A percentile compares a stretch with the other conserved stretches of the same genome.
Conservation (phyloP, 192 early-diverging fungal species). For the Linnemannia exigua region DNA sequence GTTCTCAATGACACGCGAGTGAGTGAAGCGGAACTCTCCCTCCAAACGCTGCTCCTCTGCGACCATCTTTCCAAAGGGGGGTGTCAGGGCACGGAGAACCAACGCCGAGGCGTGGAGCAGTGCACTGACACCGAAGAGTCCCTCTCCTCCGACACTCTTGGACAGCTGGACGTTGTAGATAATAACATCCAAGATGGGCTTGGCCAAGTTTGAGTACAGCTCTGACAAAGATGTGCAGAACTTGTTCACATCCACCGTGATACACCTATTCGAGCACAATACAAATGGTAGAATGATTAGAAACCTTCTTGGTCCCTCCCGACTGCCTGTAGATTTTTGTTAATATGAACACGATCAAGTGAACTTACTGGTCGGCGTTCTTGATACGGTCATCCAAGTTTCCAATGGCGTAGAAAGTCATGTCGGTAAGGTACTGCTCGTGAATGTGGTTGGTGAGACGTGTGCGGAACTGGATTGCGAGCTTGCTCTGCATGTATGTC, state of each 20-base stretch:
- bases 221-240: slow-evolving; percentile 90
- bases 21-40: slow-evolving; percentile 96
- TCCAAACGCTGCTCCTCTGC: slow-evolving; percentile 93
- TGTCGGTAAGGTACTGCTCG: slow-evolving; percentile 86
- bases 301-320: too few relatives aligned
- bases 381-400: slow-evolving; percentile 95
- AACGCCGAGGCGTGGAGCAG: slow-evolving; percentile 84
- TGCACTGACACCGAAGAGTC: slow-evolving; percentile 85
- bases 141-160: slow-evolving; percentile 87
- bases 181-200: slow-evolving; percentile 94
- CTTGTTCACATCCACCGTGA: slow-evolving; percentile 92
- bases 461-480: slow-evolving; percentile 85
- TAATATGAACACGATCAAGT: not conserved
- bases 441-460: slow-evolving; percentile 93
- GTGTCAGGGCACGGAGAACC: slow-evolving; percentile 87
- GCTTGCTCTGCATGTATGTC: slow-evolving; percentile 81
- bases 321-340: not conserved
- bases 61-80: slow-evolving; percentile 96
- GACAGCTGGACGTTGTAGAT: slow-evolving; percentile 94
- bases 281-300: not conserved
- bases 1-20: slow-evolving; percentile 94
- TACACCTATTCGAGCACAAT: slow-evolving; percentile 55
- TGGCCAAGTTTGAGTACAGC: slow-evolving; percentile 95
- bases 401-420: slow-evolving; percentile 94
- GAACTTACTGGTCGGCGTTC: slow-evolving; percentile 86